These are phyloP conservation scores for Lithospermum erythrorhizon DNA, from an alignment of 257 asterid genomes.

Conservation along the genomic window DNA sequence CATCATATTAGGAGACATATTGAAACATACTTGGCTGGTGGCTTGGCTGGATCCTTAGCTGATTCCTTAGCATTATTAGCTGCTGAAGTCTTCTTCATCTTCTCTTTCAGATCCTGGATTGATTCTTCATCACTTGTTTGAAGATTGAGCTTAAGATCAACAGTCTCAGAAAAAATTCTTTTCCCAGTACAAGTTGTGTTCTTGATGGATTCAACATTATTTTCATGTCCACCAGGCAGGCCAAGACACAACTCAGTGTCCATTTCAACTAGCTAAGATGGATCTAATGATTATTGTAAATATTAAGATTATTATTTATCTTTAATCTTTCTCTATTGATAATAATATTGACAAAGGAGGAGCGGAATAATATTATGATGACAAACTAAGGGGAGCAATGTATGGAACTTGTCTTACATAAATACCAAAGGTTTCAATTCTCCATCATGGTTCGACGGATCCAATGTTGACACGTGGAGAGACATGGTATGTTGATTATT, in stretches of 20 bases:
- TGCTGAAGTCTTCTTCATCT: slow-evolving; percentile 9
- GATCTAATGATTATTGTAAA: too few species aligned
- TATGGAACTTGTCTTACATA: too few species aligned
- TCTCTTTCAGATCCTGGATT: slow-evolving; percentile 25
- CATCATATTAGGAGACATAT: too few species aligned
- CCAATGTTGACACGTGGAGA: too few species aligned
- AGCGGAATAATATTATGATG: too few species aligned
- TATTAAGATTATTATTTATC: too few species aligned
- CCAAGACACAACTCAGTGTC: slow-evolving; percentile 58
- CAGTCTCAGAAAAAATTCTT: slow-evolving; percentile 49
- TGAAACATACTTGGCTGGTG: slow-evolving; percentile 40
- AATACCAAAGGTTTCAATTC: too few species aligned
- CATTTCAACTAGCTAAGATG: background rate
- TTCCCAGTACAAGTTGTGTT: slow-evolving; percentile 20
- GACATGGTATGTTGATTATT: too few species aligned
- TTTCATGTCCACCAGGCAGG: slow-evolving; percentile 25
- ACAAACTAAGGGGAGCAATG: too few species aligned
- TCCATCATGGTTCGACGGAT: too few species aligned
- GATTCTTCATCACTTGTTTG: slow-evolving; percentile 24
- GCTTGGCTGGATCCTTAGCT: slow-evolving; percentile 36
- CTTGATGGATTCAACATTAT: slow-evolving; percentile 20
- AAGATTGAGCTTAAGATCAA: slow-evolving; percentile 49
- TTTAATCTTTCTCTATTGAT: too few species aligned
- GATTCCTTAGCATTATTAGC: slow-evolving; percentile 9
- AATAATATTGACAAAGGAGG: too few species aligned